These are phyloP conservation scores for Beauveria varroae DNA, from an alignment of 2,329 filamentous ascomycete species.

Conservation along the genomic window DNA sequence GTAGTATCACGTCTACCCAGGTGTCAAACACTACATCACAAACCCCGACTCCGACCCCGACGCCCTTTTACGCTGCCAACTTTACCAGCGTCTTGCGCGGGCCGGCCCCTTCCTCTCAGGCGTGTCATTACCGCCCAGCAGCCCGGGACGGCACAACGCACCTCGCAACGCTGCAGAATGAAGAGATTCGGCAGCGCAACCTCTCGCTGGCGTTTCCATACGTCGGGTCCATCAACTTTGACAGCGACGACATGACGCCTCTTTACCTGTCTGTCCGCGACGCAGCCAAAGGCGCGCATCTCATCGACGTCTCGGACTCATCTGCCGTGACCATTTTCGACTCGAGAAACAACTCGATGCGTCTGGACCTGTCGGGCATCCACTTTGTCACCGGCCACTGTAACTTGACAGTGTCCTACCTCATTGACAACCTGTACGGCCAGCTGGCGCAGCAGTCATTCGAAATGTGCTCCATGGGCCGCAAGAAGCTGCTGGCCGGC, in stretches of 20 bases:
- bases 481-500: background rate
- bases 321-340: slow-evolving; percentile 26
- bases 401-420: slow-evolving; percentile 25
- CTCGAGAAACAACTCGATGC: slow-evolving; percentile 23
- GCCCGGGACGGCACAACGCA: slow-evolving; percentile 16
- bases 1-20: background rate
- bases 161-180: slow-evolving; percentile 25
- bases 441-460: slow-evolving; percentile 26
- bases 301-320: slow-evolving; percentile 28
- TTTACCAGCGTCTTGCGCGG: slow-evolving; percentile 9
- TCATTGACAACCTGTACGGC: slow-evolving; percentile 24
- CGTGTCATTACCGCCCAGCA: slow-evolving; percentile 24
- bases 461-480: slow-evolving; percentile 20
- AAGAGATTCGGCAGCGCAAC: slow-evolving; percentile 22
- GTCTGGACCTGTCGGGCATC: slow-evolving; percentile 25
- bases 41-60: background rate
- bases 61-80: background rate
- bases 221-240: slow-evolving; percentile 29
- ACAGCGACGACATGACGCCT: slow-evolving; percentile 23
- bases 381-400: slow-evolving; percentile 28
- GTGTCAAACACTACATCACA: background rate
- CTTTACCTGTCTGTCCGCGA: slow-evolving; percentile 27
- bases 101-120: background rate
- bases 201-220: slow-evolving; percentile 27
- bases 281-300: slow-evolving; percentile 19